Evolutionary conservation across 495 filamentous ascomycete species (phyloP).

Genomic region (Penicillium samsonianum): DNA sequence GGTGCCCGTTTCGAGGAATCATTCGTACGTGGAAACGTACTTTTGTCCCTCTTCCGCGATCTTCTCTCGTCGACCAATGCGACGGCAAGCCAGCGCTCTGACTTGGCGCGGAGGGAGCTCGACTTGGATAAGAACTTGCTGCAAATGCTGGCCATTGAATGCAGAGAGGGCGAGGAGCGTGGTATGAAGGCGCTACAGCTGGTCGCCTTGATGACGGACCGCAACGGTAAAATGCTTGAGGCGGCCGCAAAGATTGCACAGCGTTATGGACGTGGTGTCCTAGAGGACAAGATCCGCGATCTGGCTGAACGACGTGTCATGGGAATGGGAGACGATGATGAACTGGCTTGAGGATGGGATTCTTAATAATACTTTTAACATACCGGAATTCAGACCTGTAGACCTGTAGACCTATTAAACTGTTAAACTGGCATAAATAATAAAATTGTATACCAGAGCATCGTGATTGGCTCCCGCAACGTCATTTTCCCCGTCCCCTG

Average conservation of each 20-base stretch:
- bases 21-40: conserved; percentile 72
- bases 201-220: conserved; percentile 74
- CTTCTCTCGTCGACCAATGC: conserved; percentile 61
- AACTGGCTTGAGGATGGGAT: conserved; percentile 36
- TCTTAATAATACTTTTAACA: not conserved
- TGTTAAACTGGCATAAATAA: no score
- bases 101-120: conserved; percentile 67
- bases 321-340: conserved; percentile 58
- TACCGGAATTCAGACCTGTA: not conserved
- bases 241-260: conserved; percentile 81
- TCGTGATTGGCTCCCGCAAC: conserved; percentile 25
- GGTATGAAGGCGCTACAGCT: conserved; percentile 94
- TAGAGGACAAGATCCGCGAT: conserved; percentile 86
- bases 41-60: conserved; percentile 71
- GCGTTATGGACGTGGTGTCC: conserved; percentile 70
- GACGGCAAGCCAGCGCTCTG: conserved; percentile 62
- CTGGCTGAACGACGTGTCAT: conserved; percentile 64
- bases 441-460: conserved; percentile 20
- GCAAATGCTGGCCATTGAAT: conserved; percentile 87
- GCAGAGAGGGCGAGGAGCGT: conserved; percentile 84
- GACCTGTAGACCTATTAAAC: no score
- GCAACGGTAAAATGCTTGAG: conserved; percentile 80
- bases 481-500: conserved; percentile 11
- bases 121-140: conserved; percentile 85
- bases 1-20: conserved; percentile 65